Conservation (phyloP, 1,139 yeast species). For the Yamadazyma epiphylla region DNA sequence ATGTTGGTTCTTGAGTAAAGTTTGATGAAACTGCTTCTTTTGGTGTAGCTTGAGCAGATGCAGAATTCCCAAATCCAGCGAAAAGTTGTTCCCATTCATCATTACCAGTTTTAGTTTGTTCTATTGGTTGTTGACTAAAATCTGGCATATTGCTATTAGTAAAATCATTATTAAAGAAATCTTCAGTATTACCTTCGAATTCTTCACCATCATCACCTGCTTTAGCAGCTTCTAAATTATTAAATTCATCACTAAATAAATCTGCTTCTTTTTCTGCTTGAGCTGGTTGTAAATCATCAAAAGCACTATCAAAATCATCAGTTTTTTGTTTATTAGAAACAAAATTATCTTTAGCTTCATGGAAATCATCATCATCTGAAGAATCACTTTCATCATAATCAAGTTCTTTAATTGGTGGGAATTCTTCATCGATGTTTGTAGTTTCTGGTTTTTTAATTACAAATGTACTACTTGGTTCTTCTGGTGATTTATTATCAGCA, state of each 20-base stretch:
- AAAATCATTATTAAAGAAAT: conserved; percentile 37
- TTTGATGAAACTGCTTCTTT: conserved; percentile 4
- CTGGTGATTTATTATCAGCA: conserved; percentile 1
- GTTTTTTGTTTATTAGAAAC: neutral
- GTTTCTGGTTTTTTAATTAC: conserved; percentile 7
- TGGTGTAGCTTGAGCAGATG: conserved; percentile 16
- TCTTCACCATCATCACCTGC: conserved; percentile 19
- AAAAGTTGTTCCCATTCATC: conserved; percentile 96
- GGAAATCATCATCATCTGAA: conserved; percentile 29
- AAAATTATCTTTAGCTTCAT: conserved; percentile 13
- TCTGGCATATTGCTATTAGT: conserved; percentile 33
- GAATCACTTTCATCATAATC: conserved; percentile 55
- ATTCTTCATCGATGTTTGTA: conserved; percentile 39
- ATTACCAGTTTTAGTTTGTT: conserved; percentile 22
- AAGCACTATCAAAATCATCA: conserved; percentile 35
- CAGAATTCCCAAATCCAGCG: conserved; percentile 78
- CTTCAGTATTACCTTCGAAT: conserved; percentile 9
- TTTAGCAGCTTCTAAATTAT: conserved; percentile 42
- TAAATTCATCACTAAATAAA: conserved; percentile 36
- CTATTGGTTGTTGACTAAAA: conserved; percentile 14
- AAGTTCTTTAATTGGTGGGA: conserved; percentile 69
- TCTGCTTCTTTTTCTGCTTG: conserved; percentile 26
- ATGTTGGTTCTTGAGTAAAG: conserved; percentile 3
- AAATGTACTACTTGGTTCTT: conserved; percentile 6
- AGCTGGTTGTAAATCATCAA: conserved; percentile 40